These are phyloP conservation scores for Canavalia gladiata DNA, from an alignment of 306 rosid species.

Conservation along the genomic window DNA sequence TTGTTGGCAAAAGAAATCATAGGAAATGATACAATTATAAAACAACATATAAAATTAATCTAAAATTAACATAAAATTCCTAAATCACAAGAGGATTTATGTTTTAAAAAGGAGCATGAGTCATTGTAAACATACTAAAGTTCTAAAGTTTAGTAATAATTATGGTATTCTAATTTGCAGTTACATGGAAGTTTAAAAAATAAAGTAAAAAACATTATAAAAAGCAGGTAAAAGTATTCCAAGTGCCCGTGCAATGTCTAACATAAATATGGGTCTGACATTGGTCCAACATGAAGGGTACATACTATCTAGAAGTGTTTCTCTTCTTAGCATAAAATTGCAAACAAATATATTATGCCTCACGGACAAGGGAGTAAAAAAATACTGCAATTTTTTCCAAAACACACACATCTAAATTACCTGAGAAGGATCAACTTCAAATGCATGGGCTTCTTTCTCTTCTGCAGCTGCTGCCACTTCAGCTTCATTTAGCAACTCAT, in stretches of 20 bases:
- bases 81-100: neutral
- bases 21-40: neutral
- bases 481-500: constrained; percentile 84
- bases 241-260: neutral
- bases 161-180: neutral
- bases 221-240: neutral
- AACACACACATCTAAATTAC: constrained; percentile 52
- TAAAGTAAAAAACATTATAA: neutral
- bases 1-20: neutral
- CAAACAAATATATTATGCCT: constrained; percentile 4
- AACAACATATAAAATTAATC: neutral
- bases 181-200: neutral
- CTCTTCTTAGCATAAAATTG: neutral
- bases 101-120: neutral
- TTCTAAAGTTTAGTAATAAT: neutral
- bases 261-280: neutral
- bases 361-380: neutral
- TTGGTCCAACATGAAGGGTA: neutral
- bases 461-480: constrained; percentile 90
- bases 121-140: neutral
- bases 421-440: constrained; percentile 86
- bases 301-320: neutral
- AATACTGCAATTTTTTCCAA: constrained; percentile 15
- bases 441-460: constrained; percentile 92
- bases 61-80: neutral